Evolutionary conservation across 768 basidiomycete species (phyloP).

Genomic region (Phallus indusiatus): DNA sequence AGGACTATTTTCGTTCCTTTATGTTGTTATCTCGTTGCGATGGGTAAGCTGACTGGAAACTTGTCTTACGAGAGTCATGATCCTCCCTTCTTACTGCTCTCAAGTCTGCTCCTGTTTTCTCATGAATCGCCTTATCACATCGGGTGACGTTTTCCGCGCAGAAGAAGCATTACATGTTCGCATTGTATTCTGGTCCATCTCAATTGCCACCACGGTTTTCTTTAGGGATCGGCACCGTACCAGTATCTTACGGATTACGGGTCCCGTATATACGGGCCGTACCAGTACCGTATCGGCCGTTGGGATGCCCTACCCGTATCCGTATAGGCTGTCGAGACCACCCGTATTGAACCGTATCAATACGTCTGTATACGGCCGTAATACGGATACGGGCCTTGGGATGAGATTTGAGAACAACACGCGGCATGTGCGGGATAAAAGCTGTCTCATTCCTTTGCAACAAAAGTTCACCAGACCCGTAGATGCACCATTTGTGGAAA

Average conservation of each 20-base stretch:
- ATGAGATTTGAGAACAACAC: too few species aligned
- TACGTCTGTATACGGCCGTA: too few species aligned
- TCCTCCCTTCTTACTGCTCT: background rate
- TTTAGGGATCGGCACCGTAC: background rate
- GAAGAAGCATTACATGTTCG: constrained; percentile 11
- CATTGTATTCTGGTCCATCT: constrained; percentile 17
- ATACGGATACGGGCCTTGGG: too few species aligned
- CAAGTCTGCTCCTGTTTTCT: background rate
- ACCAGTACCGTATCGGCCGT: too few species aligned
- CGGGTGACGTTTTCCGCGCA: background rate
- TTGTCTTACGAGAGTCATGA: background rate
- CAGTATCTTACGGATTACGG: too few species aligned
- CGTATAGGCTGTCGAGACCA: too few species aligned
- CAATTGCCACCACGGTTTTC: constrained; percentile 16
- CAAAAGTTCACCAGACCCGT: too few species aligned
- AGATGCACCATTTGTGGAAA: too few species aligned
- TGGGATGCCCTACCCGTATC: too few species aligned
- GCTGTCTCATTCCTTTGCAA: too few species aligned
- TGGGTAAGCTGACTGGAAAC: background rate
- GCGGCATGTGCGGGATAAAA: too few species aligned
- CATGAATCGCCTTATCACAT: background rate
- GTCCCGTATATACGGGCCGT: background rate
- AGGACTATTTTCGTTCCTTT: background rate
- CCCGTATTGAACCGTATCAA: too few species aligned
- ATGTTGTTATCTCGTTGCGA: background rate